These are phyloP conservation scores for Tardiomyces blankii DNA, from an alignment of 1,139 yeast species.

Conservation along the genomic window DNA sequence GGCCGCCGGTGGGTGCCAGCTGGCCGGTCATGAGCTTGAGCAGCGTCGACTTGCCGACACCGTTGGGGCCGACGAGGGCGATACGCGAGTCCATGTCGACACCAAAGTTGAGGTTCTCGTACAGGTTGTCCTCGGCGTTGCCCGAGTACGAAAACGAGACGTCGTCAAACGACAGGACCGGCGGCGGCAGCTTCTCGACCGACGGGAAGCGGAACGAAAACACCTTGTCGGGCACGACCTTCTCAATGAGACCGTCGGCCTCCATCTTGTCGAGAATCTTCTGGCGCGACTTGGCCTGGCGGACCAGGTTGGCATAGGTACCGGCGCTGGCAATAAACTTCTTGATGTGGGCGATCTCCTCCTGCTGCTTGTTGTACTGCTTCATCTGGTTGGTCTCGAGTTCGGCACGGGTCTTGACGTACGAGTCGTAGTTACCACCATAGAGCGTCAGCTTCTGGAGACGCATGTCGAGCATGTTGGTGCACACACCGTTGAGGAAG, in stretches of 20 bases:
- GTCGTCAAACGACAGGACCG: slow-evolving; percentile 93
- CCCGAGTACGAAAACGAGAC: slow-evolving; percentile 90
- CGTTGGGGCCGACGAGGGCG: slow-evolving; percentile 98
- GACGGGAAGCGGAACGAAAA: slow-evolving; percentile 91
- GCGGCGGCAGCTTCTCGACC: slow-evolving; percentile 97
- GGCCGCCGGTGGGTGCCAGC: slow-evolving; percentile 79
- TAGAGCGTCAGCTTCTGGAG: slow-evolving; percentile 54
- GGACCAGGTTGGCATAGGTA: slow-evolving; percentile 97
- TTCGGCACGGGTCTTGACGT: slow-evolving; percentile 88
- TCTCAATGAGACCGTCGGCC: slow-evolving; percentile 95
- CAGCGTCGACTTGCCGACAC: slow-evolving; percentile 97
- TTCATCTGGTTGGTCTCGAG: slow-evolving; percentile 97
- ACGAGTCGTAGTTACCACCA: slow-evolving; percentile 99
- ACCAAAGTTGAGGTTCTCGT: slow-evolving; percentile 89
- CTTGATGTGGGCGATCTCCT: slow-evolving; percentile 96
- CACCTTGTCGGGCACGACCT: slow-evolving; percentile 87
- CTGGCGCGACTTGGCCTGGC: slow-evolving; percentile 98
- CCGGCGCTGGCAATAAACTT: slow-evolving; percentile 99
- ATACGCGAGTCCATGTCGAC: slow-evolving; percentile 99
- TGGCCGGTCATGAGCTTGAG: slow-evolving; percentile 95
- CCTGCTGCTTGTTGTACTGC: slow-evolving; percentile 94
- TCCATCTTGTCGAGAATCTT: slow-evolving; percentile 99
- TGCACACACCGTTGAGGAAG: slow-evolving; percentile 97
- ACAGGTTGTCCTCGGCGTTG: slow-evolving; percentile 75
- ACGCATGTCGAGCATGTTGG: slow-evolving; percentile 98